Base-by-base conservation (phyloP, 2,329 filamentous ascomycete species). In the Sporothrix curviconia region DNA sequence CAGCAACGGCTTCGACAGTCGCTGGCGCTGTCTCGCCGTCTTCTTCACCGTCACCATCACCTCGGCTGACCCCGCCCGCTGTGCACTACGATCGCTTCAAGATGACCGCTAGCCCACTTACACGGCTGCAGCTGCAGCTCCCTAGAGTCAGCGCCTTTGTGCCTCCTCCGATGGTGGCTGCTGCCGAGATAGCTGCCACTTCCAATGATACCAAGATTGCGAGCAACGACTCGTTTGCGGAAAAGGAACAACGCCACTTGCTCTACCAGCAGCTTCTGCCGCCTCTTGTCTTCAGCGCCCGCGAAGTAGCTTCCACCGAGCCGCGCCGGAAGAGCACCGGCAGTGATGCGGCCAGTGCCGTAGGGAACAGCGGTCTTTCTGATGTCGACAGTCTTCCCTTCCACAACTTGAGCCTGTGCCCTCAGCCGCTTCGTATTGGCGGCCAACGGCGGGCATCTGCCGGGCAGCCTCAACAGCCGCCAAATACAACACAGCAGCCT, bases 241-340 rank as follows among this genome's bases (percentile, higher is more conserved):
- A 34, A 14, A 37, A 55, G 52, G 28, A 55, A 32, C 52, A 54
- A 19, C 15, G 51, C 12, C 51, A 43, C 25, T 54, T 39, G n/a
- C 28, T 54, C 39, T n/a, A 43, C 7, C 51, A 44, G 39, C 51
- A 54, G 28, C 51, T 54, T 22, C 39, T 54, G 28, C 51, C 51
- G 12, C 51, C 51, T 3, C 25, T 43, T 8, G 28, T 15, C n/a
- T 34, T 43, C 8, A 44, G 39, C 37, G 39, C 17, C 1, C 17
- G 28, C n/a, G 51, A 54, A 17, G 51, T 24, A 2, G 51, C 25
- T 8, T 11, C 49, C 49, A 37, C 25, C 28, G 51, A 54, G 14
- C 14, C 37, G 14, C 51, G 52, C 52, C 19, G 52, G 3, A 36
- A 37, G 17, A 37, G 52, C 9, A 54, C 39, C 17, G 51, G 52